Percentiles rank a stretch among this genome's conserved stretches.
Conservation (phyloP, 2,329 filamentous ascomycete genomes). For the Botrytis fabae region DNA sequence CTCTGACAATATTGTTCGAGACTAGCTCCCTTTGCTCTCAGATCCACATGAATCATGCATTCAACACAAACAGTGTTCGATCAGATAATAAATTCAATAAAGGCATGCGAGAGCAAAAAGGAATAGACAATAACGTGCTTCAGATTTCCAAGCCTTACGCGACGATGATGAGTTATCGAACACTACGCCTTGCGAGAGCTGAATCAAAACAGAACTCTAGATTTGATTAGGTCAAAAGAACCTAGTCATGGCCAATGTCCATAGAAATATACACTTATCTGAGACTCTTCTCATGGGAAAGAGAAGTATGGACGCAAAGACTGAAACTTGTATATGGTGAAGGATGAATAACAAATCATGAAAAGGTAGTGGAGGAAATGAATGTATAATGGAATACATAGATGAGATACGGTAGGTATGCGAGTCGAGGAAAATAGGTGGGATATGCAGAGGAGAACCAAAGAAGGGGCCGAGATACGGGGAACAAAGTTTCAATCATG, state of each 20-base stretch:
- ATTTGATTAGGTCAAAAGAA: neutral
- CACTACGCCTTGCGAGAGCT: neutral
- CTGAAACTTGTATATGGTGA: too few relatives aligned
- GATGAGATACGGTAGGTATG: neutral
- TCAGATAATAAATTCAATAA: neutral
- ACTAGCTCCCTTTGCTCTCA: too few relatives aligned
- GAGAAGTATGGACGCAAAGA: too few relatives aligned
- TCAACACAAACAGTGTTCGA: neutral
- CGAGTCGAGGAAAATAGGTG: neutral
- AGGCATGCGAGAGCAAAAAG: neutral
- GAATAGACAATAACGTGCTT: neutral
- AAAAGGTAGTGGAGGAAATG: neutral
- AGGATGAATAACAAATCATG: neutral
- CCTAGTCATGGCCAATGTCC: neutral
- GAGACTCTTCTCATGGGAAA: too few relatives aligned
- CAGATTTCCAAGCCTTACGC: neutral
- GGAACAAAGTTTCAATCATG: neutral
- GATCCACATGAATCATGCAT: neutral
- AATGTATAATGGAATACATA: neutral
- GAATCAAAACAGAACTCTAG: neutral
- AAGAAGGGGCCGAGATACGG: neutral
- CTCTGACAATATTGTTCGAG: neutral
- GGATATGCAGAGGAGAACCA: too few relatives aligned
- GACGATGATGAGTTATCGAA: neutral
- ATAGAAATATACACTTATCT: neutral